Base-by-base conservation (phyloP, 768 basidiomycete species). In the Tricholoma saponaceum region DNA sequence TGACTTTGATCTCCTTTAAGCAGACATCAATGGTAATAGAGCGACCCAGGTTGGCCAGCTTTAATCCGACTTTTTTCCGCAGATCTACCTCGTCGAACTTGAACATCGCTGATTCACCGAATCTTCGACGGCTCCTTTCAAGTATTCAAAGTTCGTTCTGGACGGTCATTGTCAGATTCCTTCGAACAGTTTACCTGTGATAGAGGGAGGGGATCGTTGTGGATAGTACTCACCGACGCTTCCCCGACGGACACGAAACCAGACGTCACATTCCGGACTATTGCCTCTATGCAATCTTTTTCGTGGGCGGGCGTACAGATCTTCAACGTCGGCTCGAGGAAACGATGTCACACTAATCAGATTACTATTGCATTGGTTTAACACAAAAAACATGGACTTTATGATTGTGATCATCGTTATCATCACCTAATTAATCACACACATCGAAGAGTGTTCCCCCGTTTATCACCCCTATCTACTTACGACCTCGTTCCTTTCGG, bases 1-100 rank as follows among this genome's bases (percentile, higher is more conserved):
- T 74, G 95, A 98, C 72, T 97, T 90, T 72, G 95, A 97, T 72
- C 71, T 97, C 56, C 72, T 96, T 52, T 95, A 71, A 68, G 16
- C 47, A 30, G 47, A n/a, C 22, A 26, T 13, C 7, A 3, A 20
- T 12, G 12, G 25, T 43, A 43, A 43, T 20, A 22, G 22, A 12
- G 9, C 20, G 9, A 25, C 44, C 9, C 12, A 13, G 23, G 20
- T 22, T 46, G 4, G 20, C n/a, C 20, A 3, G 7, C 18, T 18
- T 18, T 20, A 41, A 20, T 30, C 28, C 23, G 23, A 47, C 4
- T 47, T 26, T 14, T 46, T 16, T 30, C 26, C 16, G 1, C 25
- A 49, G 26, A 28, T 30, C 28, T 30, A 18, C 26, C 9, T 28
- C 16, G 20, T 43, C 35, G 35, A 37, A 14, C 35, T 43, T 14